A percentile compares a stretch with the other conserved stretches of the same genome.
Conservation (phyloP, 805 yeast genomes). For the Kodamaea fukazawae region DNA sequence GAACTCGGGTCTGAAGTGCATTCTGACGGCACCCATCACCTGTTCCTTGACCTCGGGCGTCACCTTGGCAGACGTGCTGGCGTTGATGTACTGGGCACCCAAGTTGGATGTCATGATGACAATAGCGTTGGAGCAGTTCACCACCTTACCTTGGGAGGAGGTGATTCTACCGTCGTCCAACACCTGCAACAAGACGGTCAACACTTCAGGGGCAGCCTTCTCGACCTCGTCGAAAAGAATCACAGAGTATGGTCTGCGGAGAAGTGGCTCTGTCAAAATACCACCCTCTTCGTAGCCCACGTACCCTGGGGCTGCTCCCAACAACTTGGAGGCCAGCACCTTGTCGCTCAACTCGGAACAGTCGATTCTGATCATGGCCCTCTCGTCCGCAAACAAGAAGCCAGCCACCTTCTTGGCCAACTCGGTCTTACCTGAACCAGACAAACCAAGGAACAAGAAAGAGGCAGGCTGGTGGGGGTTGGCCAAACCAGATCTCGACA, state of each 20-base stretch:
- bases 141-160: constrained; percentile 88
- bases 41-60: constrained; percentile 65
- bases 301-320: constrained; percentile 95
- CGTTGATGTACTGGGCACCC: constrained; percentile 87
- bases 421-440: constrained; percentile 98
- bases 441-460: constrained; percentile 88
- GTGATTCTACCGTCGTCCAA: constrained; percentile 96
- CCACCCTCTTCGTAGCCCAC: constrained; percentile 99
- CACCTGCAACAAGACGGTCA: constrained; percentile 87
- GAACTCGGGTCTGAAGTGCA: constrained; percentile 96
- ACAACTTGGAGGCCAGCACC: constrained; percentile 88
- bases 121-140: constrained; percentile 89
- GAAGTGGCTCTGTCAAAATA: constrained; percentile 84
- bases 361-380: constrained; percentile 95
- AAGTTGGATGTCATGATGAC: constrained; percentile 96
- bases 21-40: constrained; percentile 80
- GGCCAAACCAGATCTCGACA: constrained; percentile 90
- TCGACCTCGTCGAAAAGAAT: constrained; percentile 95
- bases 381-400: constrained; percentile 92
- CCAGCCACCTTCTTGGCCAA: constrained; percentile 96
- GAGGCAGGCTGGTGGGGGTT: constrained; percentile 97
- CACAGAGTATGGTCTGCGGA: constrained; percentile 94
- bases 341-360: constrained; percentile 96
- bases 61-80: constrained; percentile 61
- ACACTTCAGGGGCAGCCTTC: constrained; percentile 97